These are phyloP conservation scores for Porosira glacialis DNA, from an alignment of 352 stramenopile species.

Conservation along the genomic window DNA sequence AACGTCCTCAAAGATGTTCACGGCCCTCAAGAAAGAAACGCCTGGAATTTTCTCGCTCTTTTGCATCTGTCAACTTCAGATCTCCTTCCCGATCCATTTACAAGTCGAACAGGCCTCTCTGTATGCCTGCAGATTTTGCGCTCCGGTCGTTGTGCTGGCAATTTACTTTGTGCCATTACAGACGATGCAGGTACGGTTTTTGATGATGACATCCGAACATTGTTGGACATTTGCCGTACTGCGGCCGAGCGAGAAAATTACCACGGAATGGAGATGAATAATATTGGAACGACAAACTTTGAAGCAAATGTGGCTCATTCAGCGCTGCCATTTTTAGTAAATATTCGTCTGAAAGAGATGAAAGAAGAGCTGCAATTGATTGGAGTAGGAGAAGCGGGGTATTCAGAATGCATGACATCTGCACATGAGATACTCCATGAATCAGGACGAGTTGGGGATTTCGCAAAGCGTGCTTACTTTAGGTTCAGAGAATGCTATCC, in stretches of 20 bases:
- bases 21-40: conserved; percentile 7
- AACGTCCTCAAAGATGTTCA: conserved; percentile 13
- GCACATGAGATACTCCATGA: too few relatives aligned
- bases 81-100: conserved; percentile 13
- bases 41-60: conserved; percentile 7
- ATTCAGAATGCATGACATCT: too few relatives aligned
- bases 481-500: too few relatives aligned
- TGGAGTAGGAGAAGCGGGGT: too few relatives aligned
- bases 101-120: conserved; percentile 3
- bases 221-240: conserved; percentile 3
- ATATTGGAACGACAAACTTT: too few relatives aligned
- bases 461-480: too few relatives aligned
- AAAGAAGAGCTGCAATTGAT: too few relatives aligned
- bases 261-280: too few relatives aligned
- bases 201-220: neutral
- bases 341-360: conserved; percentile 15
- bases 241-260: conserved; percentile 7
- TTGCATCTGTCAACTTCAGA: conserved; percentile 8
- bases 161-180: conserved; percentile 6
- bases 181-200: conserved; percentile 1
- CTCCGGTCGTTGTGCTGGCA: conserved; percentile 15
- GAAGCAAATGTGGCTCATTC: too few relatives aligned
- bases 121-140: conserved; percentile 4
- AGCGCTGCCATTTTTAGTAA: too few relatives aligned
- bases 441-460: too few relatives aligned